A percentile compares a stretch with the other conserved stretches of the same genome.
phyloP scores from a whole-genome alignment of 768 basidiomycete genomes.

The Pleurotus platypus region DNA sequence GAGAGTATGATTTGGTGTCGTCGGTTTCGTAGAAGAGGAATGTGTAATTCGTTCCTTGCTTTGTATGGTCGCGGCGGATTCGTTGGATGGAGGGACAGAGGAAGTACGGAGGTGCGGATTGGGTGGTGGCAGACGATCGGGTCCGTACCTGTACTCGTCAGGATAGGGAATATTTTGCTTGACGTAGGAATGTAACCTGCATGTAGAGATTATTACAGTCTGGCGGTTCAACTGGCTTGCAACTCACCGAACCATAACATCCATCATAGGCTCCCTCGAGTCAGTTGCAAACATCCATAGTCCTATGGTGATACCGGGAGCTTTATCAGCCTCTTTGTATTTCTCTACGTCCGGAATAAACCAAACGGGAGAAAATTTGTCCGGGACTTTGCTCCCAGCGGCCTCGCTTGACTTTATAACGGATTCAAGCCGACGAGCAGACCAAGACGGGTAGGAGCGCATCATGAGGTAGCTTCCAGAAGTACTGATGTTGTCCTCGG shows the following conservation, averaged over 20 bases:
- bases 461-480: conserved; percentile 70
- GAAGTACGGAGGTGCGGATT: conserved; percentile 32
- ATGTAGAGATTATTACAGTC: neutral
- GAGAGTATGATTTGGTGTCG: neutral
- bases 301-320: conserved; percentile 55
- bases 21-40: neutral
- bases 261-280: conserved; percentile 66
- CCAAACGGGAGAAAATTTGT: conserved; percentile 52
- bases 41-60: neutral
- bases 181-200: conserved; percentile 63
- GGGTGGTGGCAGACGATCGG: conserved; percentile 61
- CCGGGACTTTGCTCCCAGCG: conserved; percentile 22
- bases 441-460: conserved; percentile 70
- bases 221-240: conserved; percentile 8
- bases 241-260: conserved; percentile 64
- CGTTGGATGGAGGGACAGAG: conserved; percentile 17
- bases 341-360: conserved; percentile 41
- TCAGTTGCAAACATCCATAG: conserved; percentile 75
- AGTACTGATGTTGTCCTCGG: conserved; percentile 69
- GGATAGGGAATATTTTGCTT: conserved; percentile 68
- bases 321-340: conserved; percentile 47
- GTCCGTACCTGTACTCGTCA: conserved; percentile 66
- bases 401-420: conserved; percentile 17
- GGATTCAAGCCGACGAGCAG: conserved; percentile 41
- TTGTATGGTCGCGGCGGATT: neutral